Base-by-base conservation (phyloP, 768 basidiomycete genomes). In the Amanita brunnescens region DNA sequence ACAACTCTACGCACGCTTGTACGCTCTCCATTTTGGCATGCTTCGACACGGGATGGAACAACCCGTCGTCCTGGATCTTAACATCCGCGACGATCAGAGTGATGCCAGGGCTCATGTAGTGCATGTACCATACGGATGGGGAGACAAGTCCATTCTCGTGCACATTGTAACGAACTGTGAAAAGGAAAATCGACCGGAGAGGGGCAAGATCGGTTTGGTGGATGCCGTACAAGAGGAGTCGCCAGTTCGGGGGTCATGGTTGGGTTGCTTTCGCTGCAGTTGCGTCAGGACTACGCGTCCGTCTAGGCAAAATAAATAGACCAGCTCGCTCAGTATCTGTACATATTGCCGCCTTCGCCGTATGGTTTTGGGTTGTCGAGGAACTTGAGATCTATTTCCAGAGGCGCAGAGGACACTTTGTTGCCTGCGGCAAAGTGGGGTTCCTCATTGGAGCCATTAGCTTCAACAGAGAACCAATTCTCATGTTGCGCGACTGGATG, bases 71-170 rank as follows among this genome's bases (percentile, higher is more conserved):
- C 39, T 83, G 76, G 42, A 91, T 65, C 57, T 88, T 79, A 39
- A 83, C 66, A 59, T 91, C 89, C 14, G 86, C 85, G n/a, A 79
- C 80, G 47, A 82, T 70, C 37, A 74, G 78, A 32, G 74, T 64
- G 10, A 73, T 77, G n/a, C n/a, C n/a, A 3, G 78, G 76, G 59
- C 87, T 85, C 39, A 78, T 75, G 58, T 81, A 91, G 66, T 91
- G 91, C 32, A 77, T 68, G 3, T 76, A 67, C 8, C 78, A 79
- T 57, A 89, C 85, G 1, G 89, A 89, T 14, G 91, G 77, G 18
- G 76, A 70, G 43, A 78, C 70, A 87, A 88, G 91, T 3, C 89
- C 89, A 16, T 82, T 75, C 10, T 76, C 71, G 56, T 73, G 73
- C 4, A 78, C 60, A 55, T 14, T 62, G 63, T 51, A 16, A 30